phyloP scores from a whole-genome alignment of 371 early-diverging fungal species.

The Apophysomyces elegans region DNA sequence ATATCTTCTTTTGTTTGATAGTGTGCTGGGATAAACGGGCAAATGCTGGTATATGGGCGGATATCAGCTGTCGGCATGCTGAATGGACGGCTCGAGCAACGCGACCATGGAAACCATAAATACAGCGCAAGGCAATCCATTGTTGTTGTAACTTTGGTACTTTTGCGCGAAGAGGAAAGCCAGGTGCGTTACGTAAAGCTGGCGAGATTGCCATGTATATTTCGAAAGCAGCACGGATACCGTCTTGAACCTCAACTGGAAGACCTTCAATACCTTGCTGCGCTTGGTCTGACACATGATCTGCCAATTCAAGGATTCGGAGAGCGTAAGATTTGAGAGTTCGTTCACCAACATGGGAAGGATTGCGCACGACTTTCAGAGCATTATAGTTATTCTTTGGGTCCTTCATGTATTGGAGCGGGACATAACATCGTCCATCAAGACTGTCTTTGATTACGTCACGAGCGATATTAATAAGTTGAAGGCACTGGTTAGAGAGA shows the following conservation, averaged over 20 bases:
- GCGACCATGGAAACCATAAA: slow-evolving; percentile 42
- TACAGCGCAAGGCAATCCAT: slow-evolving; percentile 42
- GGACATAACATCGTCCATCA: slow-evolving; percentile 54
- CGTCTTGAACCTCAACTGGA: slow-evolving; percentile 41
- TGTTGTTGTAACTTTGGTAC: slow-evolving; percentile 42
- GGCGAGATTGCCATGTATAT: slow-evolving; percentile 55
- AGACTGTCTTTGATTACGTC: slow-evolving; percentile 57
- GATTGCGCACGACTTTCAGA: slow-evolving; percentile 27
- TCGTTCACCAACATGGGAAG: slow-evolving; percentile 28
- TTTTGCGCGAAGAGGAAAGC: slow-evolving; percentile 47
- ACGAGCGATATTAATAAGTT: slow-evolving; percentile 61
- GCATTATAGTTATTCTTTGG: slow-evolving; percentile 23
- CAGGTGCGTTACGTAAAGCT: slow-evolving; percentile 27
- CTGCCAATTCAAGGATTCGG: slow-evolving; percentile 33
- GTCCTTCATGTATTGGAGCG: slow-evolving; percentile 38
- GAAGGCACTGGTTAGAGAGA: slow-evolving; percentile 43
- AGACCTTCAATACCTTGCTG: slow-evolving; percentile 46
- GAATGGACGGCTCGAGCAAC: slow-evolving; percentile 25
- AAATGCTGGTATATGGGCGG: slow-evolving; percentile 8
- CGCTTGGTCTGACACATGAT: slow-evolving; percentile 33
- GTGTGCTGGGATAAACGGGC: slow-evolving; percentile 2
- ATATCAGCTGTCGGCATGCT: slow-evolving; percentile 19
- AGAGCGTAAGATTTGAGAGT: slow-evolving; percentile 28
- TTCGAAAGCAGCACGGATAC: slow-evolving; percentile 51
- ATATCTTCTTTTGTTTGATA: slow-evolving; percentile 4